Evolutionary conservation across 2,329 filamentous ascomycete genomes (phyloP).

Genomic region (Aspergillus fischeri): DNA sequence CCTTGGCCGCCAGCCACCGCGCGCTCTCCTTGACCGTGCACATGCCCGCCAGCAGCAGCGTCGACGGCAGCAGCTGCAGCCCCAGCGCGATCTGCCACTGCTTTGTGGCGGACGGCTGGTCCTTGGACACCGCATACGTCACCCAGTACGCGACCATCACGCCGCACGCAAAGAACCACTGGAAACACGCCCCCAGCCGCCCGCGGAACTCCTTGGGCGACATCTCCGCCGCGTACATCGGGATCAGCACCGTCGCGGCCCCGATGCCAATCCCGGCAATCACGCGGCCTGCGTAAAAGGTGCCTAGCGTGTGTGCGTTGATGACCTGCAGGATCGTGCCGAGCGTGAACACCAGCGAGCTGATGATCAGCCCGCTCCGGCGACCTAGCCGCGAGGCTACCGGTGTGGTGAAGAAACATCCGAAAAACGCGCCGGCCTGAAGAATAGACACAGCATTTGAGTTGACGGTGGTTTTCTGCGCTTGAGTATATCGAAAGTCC

Average conservation of each 20-base stretch:
- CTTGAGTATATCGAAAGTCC: conserved; percentile 35
- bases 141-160: conserved; percentile 44
- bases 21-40: conserved; percentile 47
- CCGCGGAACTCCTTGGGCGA: conserved; percentile 40
- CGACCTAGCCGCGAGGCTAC: conserved; percentile 44
- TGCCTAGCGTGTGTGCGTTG: conserved; percentile 41
- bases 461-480: conserved; percentile 39
- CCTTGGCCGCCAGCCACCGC: conserved; percentile 47
- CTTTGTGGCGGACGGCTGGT: conserved; percentile 34
- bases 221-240: conserved; percentile 41
- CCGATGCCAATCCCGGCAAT: conserved; percentile 47
- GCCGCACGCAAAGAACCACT: conserved; percentile 37
- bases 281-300: conserved; percentile 45
- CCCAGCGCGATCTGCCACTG: conserved; percentile 51
- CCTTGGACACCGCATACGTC: conserved; percentile 45
- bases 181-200: conserved; percentile 36
- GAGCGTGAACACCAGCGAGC: conserved; percentile 37
- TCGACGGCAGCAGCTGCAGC: conserved; percentile 47
- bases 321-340: conserved; percentile 45
- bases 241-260: conserved; percentile 39
- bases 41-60: conserved; percentile 47
- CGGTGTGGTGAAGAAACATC: conserved; percentile 47
- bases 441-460: conserved; percentile 48
- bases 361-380: conserved; percentile 41
- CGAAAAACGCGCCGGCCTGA: conserved; percentile 50